Evolutionary conservation across 371 early-diverging fungal genomes (phyloP).

Genomic region (Syncephalastrum monosporum): DNA sequence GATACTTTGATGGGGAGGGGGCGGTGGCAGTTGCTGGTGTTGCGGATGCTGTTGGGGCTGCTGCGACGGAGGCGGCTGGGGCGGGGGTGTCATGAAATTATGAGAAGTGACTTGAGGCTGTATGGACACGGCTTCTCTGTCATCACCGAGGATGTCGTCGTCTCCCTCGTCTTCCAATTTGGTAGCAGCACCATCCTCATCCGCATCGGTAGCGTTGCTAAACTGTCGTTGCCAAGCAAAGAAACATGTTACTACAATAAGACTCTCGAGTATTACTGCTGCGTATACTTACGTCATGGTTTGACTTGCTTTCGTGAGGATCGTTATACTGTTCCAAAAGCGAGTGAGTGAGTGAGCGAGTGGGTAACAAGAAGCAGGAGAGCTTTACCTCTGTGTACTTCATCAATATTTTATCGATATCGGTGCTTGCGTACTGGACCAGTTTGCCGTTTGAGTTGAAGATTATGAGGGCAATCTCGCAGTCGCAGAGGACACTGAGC

Average conservation of each 20-base stretch:
- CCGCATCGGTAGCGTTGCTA: slow-evolving; percentile 14
- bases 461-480: slow-evolving; percentile 94
- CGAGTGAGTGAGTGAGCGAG: not conserved
- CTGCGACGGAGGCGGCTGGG: slow-evolving; percentile 4
- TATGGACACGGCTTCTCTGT: slow-evolving; percentile 19
- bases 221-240: slow-evolving; percentile 10
- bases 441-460: slow-evolving; percentile 91
- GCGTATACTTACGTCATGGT: slow-evolving; percentile 32
- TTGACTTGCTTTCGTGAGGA: slow-evolving; percentile 42
- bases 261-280: too few species aligned
- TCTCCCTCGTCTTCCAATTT: slow-evolving; percentile 15
- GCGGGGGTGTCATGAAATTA: slow-evolving; percentile 2
- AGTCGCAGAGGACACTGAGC: slow-evolving; percentile 94
- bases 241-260: not conserved
- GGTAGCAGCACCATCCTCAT: slow-evolving; percentile 6
- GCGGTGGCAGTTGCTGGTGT: slow-evolving; percentile 6
- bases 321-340: slow-evolving; percentile 27
- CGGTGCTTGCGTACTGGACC: slow-evolving; percentile 87
- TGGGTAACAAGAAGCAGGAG: not conserved
- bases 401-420: slow-evolving; percentile 91
- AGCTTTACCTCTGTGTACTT: slow-evolving; percentile 82
- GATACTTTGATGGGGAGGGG: slow-evolving; percentile 9
- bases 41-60: slow-evolving; percentile 12
- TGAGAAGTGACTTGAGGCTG: slow-evolving; percentile 11
- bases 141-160: slow-evolving; percentile 1